A percentile compares a stretch with the other conserved stretches of the same genome.
Evolutionary conservation across 2,329 filamentous ascomycete species (phyloP).

Genomic region (Aspergillus felis): DNA sequence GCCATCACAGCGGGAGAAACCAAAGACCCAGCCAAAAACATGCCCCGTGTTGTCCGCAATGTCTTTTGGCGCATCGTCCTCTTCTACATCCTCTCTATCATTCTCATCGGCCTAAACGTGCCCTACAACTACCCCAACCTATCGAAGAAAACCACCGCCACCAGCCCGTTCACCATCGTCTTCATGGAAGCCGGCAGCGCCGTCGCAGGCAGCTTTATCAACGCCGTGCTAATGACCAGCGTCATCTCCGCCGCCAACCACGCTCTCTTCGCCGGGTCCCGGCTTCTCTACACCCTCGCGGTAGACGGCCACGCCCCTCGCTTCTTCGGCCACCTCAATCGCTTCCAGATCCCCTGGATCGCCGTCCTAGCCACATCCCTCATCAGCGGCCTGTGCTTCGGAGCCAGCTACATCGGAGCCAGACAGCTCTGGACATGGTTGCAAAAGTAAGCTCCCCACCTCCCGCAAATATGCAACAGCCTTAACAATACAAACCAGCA

Average conservation of each 20-base stretch:
- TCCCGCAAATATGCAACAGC: background rate
- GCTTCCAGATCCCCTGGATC: constrained; percentile 51
- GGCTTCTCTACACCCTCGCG: constrained; percentile 56
- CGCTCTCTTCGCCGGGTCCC: constrained; percentile 54
- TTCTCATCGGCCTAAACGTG: constrained; percentile 57
- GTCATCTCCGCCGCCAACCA: constrained; percentile 59
- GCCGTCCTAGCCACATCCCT: constrained; percentile 53
- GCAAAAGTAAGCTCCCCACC: constrained; percentile 50
- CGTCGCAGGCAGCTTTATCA: constrained; percentile 56
- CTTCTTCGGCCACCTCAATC: constrained; percentile 50
- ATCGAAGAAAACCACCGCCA: constrained; percentile 40
- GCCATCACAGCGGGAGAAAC: constrained; percentile 65
- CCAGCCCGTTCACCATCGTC: constrained; percentile 58
- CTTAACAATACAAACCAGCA: constrained; percentile 29
- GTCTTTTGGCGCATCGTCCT: constrained; percentile 62
- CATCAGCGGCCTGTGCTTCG: constrained; percentile 59
- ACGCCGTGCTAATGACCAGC: constrained; percentile 58
- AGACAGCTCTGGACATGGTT: constrained; percentile 64
- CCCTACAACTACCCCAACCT: constrained; percentile 52
- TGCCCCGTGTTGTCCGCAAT: constrained; percentile 62
- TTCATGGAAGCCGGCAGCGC: constrained; percentile 56
- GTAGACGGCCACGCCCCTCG: constrained; percentile 54
- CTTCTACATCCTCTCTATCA: constrained; percentile 51
- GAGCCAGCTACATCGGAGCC: constrained; percentile 62
- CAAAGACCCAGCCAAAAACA: constrained; percentile 56